Conservation (phyloP, 2,329 filamentous ascomycete genomes). For the Sclerotinia borealis region DNA sequence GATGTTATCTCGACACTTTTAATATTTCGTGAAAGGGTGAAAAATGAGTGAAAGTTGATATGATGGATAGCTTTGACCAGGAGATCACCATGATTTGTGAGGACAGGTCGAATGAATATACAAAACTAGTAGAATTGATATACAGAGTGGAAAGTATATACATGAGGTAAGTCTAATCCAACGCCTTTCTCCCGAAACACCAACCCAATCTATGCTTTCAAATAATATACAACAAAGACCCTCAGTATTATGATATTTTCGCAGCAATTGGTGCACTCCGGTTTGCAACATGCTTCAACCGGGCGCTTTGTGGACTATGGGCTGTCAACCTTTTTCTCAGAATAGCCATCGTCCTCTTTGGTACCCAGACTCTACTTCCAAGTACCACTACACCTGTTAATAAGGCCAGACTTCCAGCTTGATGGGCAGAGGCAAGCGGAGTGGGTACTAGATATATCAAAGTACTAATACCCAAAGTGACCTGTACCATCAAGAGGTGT, state of each 20-base stretch:
- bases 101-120: background rate
- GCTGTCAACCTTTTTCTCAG: constrained; percentile 39
- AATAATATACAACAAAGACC: background rate
- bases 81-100: background rate
- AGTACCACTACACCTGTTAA: constrained; percentile 77
- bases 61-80: background rate
- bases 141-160: background rate
- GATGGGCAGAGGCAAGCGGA: constrained; percentile 81
- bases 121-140: background rate
- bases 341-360: constrained; percentile 56
- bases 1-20: too few species aligned
- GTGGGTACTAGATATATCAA: constrained; percentile 91
- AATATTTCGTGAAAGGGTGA: background rate
- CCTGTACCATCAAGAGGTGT: constrained; percentile 77
- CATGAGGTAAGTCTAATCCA: background rate
- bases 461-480: constrained; percentile 79
- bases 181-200: background rate
- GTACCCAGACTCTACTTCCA: constrained; percentile 70
- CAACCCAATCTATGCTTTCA: background rate
- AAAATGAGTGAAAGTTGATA: background rate
- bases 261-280: background rate
- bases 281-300: background rate
- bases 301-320: constrained; percentile 12
- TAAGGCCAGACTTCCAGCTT: constrained; percentile 81
- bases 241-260: background rate